phyloP scores from a whole-genome alignment of 495 filamentous ascomycete species.

The Opeltia flavorubescens region DNA sequence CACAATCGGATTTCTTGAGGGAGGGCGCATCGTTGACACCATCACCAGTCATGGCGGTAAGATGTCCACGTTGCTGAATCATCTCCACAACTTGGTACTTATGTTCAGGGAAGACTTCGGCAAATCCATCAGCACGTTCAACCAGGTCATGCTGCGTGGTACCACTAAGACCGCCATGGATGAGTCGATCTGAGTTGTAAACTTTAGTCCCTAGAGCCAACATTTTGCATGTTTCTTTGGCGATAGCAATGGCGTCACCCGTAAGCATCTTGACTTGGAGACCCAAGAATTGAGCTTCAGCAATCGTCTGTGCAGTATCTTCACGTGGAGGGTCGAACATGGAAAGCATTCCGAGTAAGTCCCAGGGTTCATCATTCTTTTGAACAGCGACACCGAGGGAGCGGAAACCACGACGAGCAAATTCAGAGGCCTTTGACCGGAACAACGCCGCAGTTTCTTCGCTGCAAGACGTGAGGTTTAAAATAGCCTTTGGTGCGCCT shows the following conservation, averaged over 20 bases:
- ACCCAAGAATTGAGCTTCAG: constrained; percentile 63
- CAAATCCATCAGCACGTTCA: constrained; percentile 56
- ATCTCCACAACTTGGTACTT: constrained; percentile 97
- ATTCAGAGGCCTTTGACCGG: constrained; percentile 56
- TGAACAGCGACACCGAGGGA: constrained; percentile 62
- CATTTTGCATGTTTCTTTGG: constrained; percentile 74
- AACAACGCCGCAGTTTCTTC: constrained; percentile 49
- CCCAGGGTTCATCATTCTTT: constrained; percentile 53
- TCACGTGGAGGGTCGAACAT: constrained; percentile 71
- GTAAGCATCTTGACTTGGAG: constrained; percentile 69
- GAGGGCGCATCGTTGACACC: constrained; percentile 96
- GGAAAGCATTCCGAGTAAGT: constrained; percentile 59
- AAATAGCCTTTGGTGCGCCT: constrained; percentile 61
- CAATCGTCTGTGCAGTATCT: constrained; percentile 64
- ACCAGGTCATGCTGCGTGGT: constrained; percentile 62
- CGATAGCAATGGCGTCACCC: constrained; percentile 67
- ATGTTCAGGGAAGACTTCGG: constrained; percentile 94
- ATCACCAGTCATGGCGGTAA: constrained; percentile 96
- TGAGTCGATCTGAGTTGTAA: constrained; percentile 61
- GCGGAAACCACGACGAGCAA: constrained; percentile 70
- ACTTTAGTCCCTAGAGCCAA: constrained; percentile 64
- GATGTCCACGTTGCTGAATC: constrained; percentile 88
- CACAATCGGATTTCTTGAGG: constrained; percentile 83
- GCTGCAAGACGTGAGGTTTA: constrained; percentile 50
- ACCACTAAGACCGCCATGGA: constrained; percentile 59